Base-by-base conservation (phyloP, 2,329 filamentous ascomycete genomes). In the Xylariaceae sp. region DNA sequence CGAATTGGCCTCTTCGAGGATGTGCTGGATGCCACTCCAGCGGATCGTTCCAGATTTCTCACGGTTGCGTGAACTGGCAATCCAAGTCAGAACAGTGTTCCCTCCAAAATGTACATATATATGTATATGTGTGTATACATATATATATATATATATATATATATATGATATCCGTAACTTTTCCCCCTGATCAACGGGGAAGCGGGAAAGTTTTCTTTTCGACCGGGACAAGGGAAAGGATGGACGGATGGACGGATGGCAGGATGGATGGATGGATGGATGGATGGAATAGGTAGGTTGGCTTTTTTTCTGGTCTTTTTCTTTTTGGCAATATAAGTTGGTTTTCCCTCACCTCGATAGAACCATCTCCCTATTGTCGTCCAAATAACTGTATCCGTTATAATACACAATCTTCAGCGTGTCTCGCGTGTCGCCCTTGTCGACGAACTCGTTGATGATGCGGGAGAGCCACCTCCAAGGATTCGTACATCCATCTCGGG, bases 321-420 rank as follows among this genome's bases (percentile, higher is more conserved):
- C 19, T 19, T 19, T 19, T 19, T 19, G 19, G 19, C 19, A 19
- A 19, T 19, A 19, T 19, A 19, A 19, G 19, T 19, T 42, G n/a
- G 27, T 44, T 39, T 32, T 35, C 40, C 61, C 71, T 56, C 67
- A 81, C 80, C 80, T 83, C 43, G 80, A 74, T 41, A 84, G 70
- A 34, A 81, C 73, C 78, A 83, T 81, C 59, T 83, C 78, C 44
- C 79, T 72, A 53, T 82, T 76, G 5, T 71, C 73, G 59, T 83
- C 77, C 30, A 83, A 68, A 60, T 76, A 80, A 41, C 76, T 80
- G 53, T 78, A 73, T 5, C 80, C 80, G 11, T 74, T 76, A 61
- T 84, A 84, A 64, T 80, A 83, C 46, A 84, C 74, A 53, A 84
- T 76, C 62, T 83, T 83, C 53, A 84, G 65, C 26, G 79, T 75